Base-by-base conservation (phyloP, 345 rosid species). In the Populus euphratica region DNA sequence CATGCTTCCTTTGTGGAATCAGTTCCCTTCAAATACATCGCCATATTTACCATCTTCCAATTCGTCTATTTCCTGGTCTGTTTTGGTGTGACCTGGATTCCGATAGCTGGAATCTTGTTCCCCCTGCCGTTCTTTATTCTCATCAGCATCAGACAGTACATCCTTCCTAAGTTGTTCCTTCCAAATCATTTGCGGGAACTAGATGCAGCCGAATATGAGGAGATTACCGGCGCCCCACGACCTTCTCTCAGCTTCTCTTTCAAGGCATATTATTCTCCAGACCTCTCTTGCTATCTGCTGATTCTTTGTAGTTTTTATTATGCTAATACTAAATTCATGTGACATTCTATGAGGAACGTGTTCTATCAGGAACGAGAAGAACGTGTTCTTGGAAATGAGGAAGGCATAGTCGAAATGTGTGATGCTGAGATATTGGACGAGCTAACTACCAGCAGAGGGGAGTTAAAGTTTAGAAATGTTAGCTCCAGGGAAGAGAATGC, bases 141-240 rank as follows among this genome's bases (percentile, higher is more conserved):
- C 70, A 86, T 91, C 75, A 82, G 88, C 44, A 85, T 94, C 67
- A 88, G 97, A 72, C 93, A 94, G 29, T 81, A 90, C 71, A 44
- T 91, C 68, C 88, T 94, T 36, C 97, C 97, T 7, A 92, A 88
- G 82, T 49, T 92, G 17, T 83, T 94, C 73, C 73, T 47, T 5
- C 86, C 80, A 0, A 78, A 72, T 33, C 80, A 90, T 83, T 81
- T 94, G 41, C 81, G 61, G 36, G 96, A 92, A 73, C 86, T 94
- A 5, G 97, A 94, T 79, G 98, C 94, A 0, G 97, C 96, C 0
- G 97, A 92, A 80, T 92, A 92, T 20, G 97, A 94, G 84, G 97
- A 94, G 74, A 81, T 91, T 72, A 62, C 85, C 1, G 85, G 87
- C 8, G 68, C 90, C 38, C 90, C 90, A 25, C 72, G 90, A 74